Evolutionary conservation across 2,329 filamentous ascomycete species (phyloP).

Genomic region (Nothopassalora personata): DNA sequence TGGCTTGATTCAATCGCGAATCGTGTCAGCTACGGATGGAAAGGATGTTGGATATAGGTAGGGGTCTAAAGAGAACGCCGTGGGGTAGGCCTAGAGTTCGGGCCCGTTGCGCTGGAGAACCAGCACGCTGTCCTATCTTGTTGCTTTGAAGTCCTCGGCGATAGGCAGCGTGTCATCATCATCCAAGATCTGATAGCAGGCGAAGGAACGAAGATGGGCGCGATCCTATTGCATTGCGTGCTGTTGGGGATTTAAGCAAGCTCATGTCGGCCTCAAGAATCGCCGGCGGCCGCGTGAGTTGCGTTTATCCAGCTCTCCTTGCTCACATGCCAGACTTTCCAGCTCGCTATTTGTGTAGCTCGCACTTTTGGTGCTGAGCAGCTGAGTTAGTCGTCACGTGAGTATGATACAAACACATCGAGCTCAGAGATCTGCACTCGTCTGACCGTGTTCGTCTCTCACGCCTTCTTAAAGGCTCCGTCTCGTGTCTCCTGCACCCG

Average conservation of each 20-base stretch:
- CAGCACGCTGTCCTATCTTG: not conserved
- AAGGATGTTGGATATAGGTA: too few species aligned
- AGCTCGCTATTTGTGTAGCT: not conserved
- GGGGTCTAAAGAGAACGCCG: too few species aligned
- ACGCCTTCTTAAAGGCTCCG: not conserved
- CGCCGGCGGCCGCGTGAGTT: not conserved
- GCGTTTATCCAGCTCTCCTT: not conserved
- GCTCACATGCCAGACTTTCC: not conserved
- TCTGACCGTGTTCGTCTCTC: not conserved
- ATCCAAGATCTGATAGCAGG: not conserved
- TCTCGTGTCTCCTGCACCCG: not conserved
- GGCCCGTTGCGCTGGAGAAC: not conserved
- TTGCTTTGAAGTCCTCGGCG: too few species aligned
- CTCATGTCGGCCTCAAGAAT: too few species aligned
- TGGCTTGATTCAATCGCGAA: too few species aligned
- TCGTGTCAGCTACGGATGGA: too few species aligned
- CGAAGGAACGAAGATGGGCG: too few species aligned
- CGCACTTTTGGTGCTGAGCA: not conserved
- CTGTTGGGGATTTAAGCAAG: too few species aligned
- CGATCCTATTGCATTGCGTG: too few species aligned
- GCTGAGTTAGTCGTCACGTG: not conserved
- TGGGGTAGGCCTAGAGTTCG: too few species aligned
- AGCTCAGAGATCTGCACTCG: not conserved
- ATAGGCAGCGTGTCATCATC: not conserved
- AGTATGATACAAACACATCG: too few species aligned